These are phyloP conservation scores for Chenopodium album DNA, from an alignment of 148 eudicot species.

Conservation along the genomic window DNA sequence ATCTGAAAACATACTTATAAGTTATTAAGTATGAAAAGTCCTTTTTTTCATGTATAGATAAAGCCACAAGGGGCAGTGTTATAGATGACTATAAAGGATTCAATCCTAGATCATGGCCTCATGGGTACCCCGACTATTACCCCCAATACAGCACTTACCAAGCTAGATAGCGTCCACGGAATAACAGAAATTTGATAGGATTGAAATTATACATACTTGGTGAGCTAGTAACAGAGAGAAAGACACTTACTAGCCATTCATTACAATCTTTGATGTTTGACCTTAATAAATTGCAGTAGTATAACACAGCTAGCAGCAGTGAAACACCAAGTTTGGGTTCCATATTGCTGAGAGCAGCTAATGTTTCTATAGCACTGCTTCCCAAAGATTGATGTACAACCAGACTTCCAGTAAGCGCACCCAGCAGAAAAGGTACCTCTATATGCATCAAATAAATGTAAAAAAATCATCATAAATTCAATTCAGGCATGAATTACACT, in stretches of 20 bases:
- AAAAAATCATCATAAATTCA: background rate
- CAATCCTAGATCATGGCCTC: background rate
- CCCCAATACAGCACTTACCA: background rate
- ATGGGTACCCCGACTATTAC: too few species aligned
- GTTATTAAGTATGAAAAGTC: too few species aligned
- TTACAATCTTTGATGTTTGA: conserved; percentile 31
- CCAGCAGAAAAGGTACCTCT: conserved; percentile 70
- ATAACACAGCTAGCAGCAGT: conserved; percentile 58
- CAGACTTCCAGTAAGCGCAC: conserved; percentile 61
- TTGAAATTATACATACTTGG: background rate
- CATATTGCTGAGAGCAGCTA: conserved; percentile 56
- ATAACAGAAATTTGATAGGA: background rate
- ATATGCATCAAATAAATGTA: conserved; percentile 28
- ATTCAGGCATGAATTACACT: background rate
- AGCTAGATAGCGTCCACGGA: background rate
- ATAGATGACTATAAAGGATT: too few species aligned
- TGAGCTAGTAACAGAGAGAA: background rate
- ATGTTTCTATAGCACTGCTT: conserved; percentile 53
- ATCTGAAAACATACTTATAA: too few species aligned
- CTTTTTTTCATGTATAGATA: too few species aligned
- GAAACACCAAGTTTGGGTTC: conserved; percentile 79
- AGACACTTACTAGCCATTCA: conserved; percentile 55
- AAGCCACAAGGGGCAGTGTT: background rate
- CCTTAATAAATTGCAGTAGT: conserved; percentile 57
- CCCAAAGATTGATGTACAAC: conserved; percentile 53